phyloP scores from a whole-genome alignment of 163 green algal species.

The Smithsoniella earleae region DNA sequence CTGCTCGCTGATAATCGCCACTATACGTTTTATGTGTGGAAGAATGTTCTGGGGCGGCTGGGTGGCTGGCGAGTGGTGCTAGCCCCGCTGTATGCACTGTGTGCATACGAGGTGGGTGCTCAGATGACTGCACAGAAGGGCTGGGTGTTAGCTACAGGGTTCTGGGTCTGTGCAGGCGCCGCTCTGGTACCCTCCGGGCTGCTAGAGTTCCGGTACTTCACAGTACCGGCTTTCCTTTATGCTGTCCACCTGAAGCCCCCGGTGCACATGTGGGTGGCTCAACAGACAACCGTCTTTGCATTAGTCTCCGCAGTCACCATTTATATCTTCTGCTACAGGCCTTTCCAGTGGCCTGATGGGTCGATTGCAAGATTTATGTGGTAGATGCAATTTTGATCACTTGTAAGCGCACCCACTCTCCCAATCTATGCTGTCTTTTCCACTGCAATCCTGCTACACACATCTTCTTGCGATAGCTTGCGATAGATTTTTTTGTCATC shows the following conservation, averaged over 20 bases:
- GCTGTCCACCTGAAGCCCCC: constrained; percentile 49
- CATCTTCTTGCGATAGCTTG: too few species aligned
- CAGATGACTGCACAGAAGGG: constrained; percentile 33
- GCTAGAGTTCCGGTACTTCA: constrained; percentile 79
- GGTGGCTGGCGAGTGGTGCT: constrained; percentile 39
- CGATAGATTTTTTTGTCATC: too few species aligned
- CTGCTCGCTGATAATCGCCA: constrained; percentile 90
- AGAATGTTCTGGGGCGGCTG: constrained; percentile 42
- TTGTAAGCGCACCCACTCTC: too few species aligned
- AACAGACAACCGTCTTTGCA: constrained; percentile 35
- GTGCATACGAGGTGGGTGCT: constrained; percentile 36
- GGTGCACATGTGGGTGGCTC: not conserved
- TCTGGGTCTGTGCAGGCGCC: constrained; percentile 35
- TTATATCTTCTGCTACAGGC: constrained; percentile 51
- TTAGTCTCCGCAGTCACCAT: constrained; percentile 47
- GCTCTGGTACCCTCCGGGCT: constrained; percentile 60
- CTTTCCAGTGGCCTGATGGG: constrained; percentile 61
- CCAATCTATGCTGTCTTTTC: too few species aligned
- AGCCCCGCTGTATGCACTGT: constrained; percentile 45
- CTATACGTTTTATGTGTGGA: constrained; percentile 88
- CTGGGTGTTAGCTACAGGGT: constrained; percentile 43
- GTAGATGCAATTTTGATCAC: too few species aligned
- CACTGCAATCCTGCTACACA: too few species aligned
- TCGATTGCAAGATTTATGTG: constrained; percentile 71
- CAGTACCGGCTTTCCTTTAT: constrained; percentile 45